phyloP scores from a whole-genome alignment of 1,284 basidiomycete genomes.

The Ustilago vetiveriae region DNA sequence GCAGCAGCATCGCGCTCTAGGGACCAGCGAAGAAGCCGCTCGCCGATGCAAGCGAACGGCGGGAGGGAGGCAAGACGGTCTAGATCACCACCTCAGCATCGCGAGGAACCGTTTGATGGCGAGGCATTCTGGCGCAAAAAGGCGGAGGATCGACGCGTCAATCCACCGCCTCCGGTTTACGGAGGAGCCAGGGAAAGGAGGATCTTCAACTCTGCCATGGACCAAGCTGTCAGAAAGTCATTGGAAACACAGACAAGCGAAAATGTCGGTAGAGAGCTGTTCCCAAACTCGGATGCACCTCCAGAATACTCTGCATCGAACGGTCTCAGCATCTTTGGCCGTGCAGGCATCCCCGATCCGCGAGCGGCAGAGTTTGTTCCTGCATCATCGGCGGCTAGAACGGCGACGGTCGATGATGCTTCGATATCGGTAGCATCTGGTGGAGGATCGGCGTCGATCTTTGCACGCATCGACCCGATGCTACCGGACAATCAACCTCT shows the following conservation, averaged over 20 bases:
- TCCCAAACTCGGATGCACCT: conserved; percentile 2
- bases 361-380: conserved; percentile 59
- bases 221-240: conserved; percentile 10
- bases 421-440: not conserved
- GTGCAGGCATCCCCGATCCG: conserved; percentile 61
- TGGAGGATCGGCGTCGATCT: conserved; percentile 36
- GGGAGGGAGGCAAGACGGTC: not conserved
- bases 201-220: conserved; percentile 20
- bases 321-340: conserved; percentile 56
- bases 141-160: conserved; percentile 23
- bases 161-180: conserved; percentile 20
- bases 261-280: conserved; percentile 12
- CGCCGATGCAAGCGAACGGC: not conserved
- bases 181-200: conserved; percentile 10
- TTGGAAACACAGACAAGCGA: not conserved
- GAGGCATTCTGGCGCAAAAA: conserved; percentile 24
- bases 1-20: conserved; percentile 1
- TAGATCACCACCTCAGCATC: conserved; percentile 8
- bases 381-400: not conserved
- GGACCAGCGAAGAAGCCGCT: conserved; percentile 9
- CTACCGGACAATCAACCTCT: conserved; percentile 51
- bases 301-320: conserved; percentile 8
- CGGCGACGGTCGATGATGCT: not conserved
- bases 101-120: conserved; percentile 17
- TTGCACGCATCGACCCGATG: conserved; percentile 61